phyloP scores from a whole-genome alignment of 2,329 filamentous ascomycete genomes.

The Botrytis paeoniae region DNA sequence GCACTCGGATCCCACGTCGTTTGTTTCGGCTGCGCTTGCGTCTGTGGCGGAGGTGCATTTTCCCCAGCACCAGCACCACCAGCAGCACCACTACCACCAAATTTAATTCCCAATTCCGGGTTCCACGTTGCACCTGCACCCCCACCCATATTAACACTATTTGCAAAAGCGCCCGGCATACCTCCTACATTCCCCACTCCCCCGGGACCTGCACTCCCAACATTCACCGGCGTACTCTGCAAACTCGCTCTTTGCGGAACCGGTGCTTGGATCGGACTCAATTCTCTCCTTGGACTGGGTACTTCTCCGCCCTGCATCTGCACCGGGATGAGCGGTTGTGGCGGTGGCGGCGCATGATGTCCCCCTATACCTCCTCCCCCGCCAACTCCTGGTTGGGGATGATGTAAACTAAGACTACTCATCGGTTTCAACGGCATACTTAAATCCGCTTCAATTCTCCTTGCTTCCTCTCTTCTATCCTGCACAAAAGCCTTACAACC shows the following conservation, averaged over 20 bases:
- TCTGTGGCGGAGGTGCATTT: not conserved
- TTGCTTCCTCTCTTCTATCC: constrained; percentile 75
- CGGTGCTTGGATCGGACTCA: constrained; percentile 13
- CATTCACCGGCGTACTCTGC: constrained; percentile 40
- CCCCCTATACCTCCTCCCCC: not conserved
- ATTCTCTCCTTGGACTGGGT: not conserved
- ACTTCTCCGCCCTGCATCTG: not conserved
- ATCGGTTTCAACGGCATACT: constrained; percentile 14
- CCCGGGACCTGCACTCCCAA: not conserved
- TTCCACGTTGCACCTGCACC: constrained; percentile 60
- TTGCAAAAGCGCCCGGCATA: not conserved
- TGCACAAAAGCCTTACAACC: constrained; percentile 76
- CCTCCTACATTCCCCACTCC: not conserved
- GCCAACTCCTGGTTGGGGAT: constrained; percentile 28
- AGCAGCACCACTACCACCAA: constrained; percentile 49
- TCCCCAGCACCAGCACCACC: constrained; percentile 32
- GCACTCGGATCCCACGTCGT: constrained; percentile 35
- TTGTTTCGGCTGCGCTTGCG: not conserved
- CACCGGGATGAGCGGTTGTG: constrained; percentile 31
- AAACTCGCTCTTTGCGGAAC: constrained; percentile 21
- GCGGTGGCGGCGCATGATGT: constrained; percentile 34
- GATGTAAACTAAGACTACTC: constrained; percentile 26
- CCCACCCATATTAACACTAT: not conserved
- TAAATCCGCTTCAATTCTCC: constrained; percentile 59
- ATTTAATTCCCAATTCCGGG: constrained; percentile 77